These are phyloP conservation scores for Coniella vitis DNA, from an alignment of 2,329 filamentous ascomycete genomes.

Conservation along the genomic window DNA sequence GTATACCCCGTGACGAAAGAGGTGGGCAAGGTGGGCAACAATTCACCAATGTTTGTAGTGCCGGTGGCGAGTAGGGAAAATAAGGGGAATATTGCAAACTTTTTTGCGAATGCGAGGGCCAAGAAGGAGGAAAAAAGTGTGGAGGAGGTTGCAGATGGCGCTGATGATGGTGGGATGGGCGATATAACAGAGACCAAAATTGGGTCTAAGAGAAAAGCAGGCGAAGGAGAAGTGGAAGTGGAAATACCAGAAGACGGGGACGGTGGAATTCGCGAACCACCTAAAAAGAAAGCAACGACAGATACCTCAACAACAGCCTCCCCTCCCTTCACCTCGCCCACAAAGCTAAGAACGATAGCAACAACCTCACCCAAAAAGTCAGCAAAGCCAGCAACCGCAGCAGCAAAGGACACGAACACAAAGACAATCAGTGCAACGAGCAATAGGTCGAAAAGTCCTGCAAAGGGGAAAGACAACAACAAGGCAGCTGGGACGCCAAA, in stretches of 20 bases:
- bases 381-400: conserved; percentile 19
- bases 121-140: conserved; percentile 29
- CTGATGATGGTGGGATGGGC: conserved; percentile 23
- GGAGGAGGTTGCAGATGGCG: conserved; percentile 15
- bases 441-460: conserved; percentile 31
- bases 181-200: neutral
- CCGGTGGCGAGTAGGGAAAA: conserved; percentile 81
- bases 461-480: conserved; percentile 26
- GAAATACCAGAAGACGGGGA: conserved; percentile 18
- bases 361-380: conserved; percentile 9
- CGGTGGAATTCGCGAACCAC: conserved; percentile 13
- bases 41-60: conserved; percentile 75
- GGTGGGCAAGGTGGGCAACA: conserved; percentile 90
- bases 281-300: no score
- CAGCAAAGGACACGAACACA: conserved; percentile 12
- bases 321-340: conserved; percentile 17
- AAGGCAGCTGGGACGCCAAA: conserved; percentile 34
- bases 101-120: conserved; percentile 61
- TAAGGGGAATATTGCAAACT: conserved; percentile 89
- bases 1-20: conserved; percentile 82
- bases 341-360: neutral
- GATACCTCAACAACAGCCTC: no score
- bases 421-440: conserved; percentile 34
- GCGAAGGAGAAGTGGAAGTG: conserved; percentile 3
- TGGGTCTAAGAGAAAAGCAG: conserved; percentile 19